Base-by-base conservation (phyloP, 257 asterid species). In the Ehretia macrophylla region DNA sequence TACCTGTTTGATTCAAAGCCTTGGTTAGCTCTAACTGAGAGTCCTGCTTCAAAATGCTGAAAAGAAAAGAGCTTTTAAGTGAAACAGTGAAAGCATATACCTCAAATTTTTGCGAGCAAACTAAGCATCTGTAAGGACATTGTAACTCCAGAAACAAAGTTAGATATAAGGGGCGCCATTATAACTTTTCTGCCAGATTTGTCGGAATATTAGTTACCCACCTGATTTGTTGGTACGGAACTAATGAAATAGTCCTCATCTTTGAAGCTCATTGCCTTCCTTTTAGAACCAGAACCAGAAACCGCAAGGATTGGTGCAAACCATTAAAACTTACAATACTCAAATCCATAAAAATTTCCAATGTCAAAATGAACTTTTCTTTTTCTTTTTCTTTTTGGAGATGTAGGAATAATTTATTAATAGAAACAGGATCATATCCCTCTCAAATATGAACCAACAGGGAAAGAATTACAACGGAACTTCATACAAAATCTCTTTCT, bases 41-140 rank as follows among this genome's bases (percentile, higher is more conserved):
- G 95, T 68, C 99, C 99, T 10, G 96, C 93, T 79, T 93, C 99
- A 71, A 81, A 89, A 86, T 93, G 99, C 97, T 92, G 96, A 66
- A 77, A 79, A 65, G 42, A 68, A n/a, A 70, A 27, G 44, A 38
- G 17, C 8, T 6, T 1, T 19, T 21, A 23, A 62, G 55, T 46
- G 13, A 8, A 32, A 48, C n/a, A 14, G 27, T 56, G 4, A 17
- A 32, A 17, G 1, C 45, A 44, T 14, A 21, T 16, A 19, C 23
- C 11, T 16, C 21, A 23, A 20, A 60, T n/a, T 11, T 0, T 9
- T 14, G 10, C 12, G 11, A 14, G 14, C 0, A 12, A 22, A 52
- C 57, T 13, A 18, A 20, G 17, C 20, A 17, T 1, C 13, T 8
- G 14, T 16, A 5, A 11, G 14, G 12, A 23, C 56, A 22, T 38